Conservation (phyloP, 2,329 filamentous ascomycete genomes). For the Chaetomiaceae sp. region DNA sequence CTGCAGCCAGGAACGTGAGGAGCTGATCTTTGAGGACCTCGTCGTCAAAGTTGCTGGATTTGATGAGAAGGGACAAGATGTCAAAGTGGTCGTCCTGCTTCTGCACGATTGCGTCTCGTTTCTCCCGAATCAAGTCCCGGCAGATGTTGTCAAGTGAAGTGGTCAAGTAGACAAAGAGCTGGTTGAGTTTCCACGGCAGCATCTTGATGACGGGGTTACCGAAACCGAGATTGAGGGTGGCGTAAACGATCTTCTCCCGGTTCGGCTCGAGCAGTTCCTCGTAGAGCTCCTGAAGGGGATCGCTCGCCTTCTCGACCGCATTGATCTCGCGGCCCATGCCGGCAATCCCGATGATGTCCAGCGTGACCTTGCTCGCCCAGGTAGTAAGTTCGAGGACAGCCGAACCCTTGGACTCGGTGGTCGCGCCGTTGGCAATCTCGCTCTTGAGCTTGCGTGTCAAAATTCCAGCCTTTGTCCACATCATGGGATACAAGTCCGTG, state of each 20-base stretch:
- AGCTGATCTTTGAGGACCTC: slow-evolving; percentile 49
- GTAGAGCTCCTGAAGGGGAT: slow-evolving; percentile 42
- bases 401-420: slow-evolving; percentile 5
- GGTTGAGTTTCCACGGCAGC: slow-evolving; percentile 44
- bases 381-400: slow-evolving; percentile 4
- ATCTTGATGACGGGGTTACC: slow-evolving; percentile 36
- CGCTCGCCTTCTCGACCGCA: slow-evolving; percentile 33
- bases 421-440: slow-evolving; percentile 5
- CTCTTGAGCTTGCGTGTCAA: slow-evolving; percentile 34
- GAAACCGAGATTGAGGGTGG: slow-evolving; percentile 29
- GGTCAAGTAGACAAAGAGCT: slow-evolving; percentile 17
- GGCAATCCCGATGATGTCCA: slow-evolving; percentile 57
- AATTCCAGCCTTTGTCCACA: slow-evolving; percentile 53
- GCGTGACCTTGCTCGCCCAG: slow-evolving; percentile 50
- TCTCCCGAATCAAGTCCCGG: slow-evolving; percentile 43
- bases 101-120: slow-evolving; percentile 39
- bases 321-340: slow-evolving; percentile 53
- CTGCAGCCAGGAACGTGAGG: slow-evolving; percentile 51
- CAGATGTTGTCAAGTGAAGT: slow-evolving; percentile 33
- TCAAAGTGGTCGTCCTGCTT: slow-evolving; percentile 50
- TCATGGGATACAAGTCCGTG: slow-evolving; percentile 64
- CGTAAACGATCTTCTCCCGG: slow-evolving; percentile 42
- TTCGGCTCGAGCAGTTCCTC: slow-evolving; percentile 42
- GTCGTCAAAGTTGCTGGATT: slow-evolving; percentile 48
- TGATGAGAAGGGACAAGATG: slow-evolving; percentile 56